A percentile compares a stretch with the other conserved stretches of the same genome.
These are phyloP conservation scores for Rhizopogon sp. DNA, from an alignment of 768 basidiomycete species.

Conservation along the genomic window DNA sequence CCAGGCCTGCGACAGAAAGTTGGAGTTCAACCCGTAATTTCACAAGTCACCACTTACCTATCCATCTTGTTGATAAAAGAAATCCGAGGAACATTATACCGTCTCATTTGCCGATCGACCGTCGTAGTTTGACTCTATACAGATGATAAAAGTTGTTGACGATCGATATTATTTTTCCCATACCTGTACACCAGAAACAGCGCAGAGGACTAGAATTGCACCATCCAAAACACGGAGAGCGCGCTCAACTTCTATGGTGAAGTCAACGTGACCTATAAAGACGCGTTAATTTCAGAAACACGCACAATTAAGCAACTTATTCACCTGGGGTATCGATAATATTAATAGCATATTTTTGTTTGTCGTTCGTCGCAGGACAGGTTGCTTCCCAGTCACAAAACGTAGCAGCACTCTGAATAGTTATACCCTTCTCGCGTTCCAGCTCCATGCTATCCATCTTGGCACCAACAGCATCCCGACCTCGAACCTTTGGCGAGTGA, in stretches of 20 bases:
- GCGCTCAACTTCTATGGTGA: slow-evolving; percentile 98
- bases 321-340: slow-evolving; percentile 97
- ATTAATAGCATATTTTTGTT: slow-evolving; percentile 88
- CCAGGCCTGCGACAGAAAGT: slow-evolving; percentile 58
- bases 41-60: slow-evolving; percentile 41
- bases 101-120: slow-evolving; percentile 97
- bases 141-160: neutral
- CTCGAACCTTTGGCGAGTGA: slow-evolving; percentile 60
- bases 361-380: slow-evolving; percentile 52
- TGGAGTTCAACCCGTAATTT: neutral
- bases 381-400: slow-evolving; percentile 94
- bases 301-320: slow-evolving; percentile 4
- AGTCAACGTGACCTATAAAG: slow-evolving; percentile 91
- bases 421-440: slow-evolving; percentile 98
- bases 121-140: slow-evolving; percentile 94
- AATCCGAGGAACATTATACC: slow-evolving; percentile 92
- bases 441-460: slow-evolving; percentile 99
- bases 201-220: slow-evolving; percentile 93
- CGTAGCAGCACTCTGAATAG: slow-evolving; percentile 97
- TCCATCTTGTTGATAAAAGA: slow-evolving; percentile 99
- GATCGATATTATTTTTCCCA: slow-evolving; percentile 7
- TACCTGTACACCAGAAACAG: slow-evolving; percentile 94
- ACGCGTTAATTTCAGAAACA: neutral
- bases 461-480: slow-evolving; percentile 92
- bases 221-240: slow-evolving; percentile 95